Conservation (phyloP, 192 early-diverging fungal species). For the Umbelopsis sp. region DNA sequence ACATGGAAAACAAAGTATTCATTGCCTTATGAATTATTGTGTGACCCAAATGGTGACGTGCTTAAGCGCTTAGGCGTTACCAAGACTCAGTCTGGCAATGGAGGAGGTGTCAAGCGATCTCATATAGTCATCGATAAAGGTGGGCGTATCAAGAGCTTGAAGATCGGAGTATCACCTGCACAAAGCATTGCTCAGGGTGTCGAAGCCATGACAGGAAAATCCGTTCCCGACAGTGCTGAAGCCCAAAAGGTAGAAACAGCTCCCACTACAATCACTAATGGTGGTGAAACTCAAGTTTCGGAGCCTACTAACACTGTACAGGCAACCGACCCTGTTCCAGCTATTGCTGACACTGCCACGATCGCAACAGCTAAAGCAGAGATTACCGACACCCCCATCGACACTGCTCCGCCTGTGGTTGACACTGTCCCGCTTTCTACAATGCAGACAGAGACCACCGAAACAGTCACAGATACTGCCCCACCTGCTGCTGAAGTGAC, state of each 20-base stretch:
- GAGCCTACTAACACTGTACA: neutral
- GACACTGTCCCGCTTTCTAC: neutral
- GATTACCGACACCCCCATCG: neutral
- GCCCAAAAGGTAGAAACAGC: neutral
- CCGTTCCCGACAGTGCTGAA: neutral
- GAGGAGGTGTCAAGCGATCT: conserved; percentile 1
- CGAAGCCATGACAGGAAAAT: neutral
- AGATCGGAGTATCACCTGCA: neutral
- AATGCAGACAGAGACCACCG: neutral
- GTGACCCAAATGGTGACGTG: neutral
- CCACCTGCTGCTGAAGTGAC: neutral
- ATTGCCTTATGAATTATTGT: neutral
- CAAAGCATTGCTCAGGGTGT: conserved; percentile 7
- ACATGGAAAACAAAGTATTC: conserved; percentile 12
- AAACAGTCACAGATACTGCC: neutral
- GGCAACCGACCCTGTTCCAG: neutral
- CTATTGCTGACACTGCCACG: neutral
- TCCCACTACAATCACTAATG: neutral
- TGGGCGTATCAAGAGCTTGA: neutral
- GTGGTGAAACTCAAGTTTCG: neutral
- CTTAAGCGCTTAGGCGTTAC: conserved; percentile 1
- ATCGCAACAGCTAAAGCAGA: neutral
- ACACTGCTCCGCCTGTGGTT: neutral
- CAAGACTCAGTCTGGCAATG: neutral
- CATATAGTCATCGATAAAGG: conserved; percentile 9